Evolutionary conservation across 2,329 filamentous ascomycete species (phyloP), one percentile per base, ranked within the genome.

Genomic region (Amphichorda felina): DNA sequence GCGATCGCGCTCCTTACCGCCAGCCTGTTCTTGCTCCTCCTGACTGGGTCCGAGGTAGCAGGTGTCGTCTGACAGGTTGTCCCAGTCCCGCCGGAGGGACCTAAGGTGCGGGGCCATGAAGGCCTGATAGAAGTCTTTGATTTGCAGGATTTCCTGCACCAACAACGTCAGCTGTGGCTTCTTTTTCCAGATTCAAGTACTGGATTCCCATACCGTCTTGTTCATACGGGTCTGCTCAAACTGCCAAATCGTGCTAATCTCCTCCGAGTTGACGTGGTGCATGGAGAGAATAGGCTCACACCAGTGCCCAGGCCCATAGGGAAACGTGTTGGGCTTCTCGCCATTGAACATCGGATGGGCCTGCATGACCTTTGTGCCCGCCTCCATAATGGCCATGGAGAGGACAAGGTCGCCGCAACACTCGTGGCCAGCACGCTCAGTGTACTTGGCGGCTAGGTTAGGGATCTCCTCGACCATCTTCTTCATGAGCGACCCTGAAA

Each of bases 251-350:
- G 46, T 53, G 41, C 60, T 66, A 31, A 72, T 59, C 45, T 74
- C 69, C 43, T 69, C 61, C 8, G 66, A 56, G 32, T 62, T 61
- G 49, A 74, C 61, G 44, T 72, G 67, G 43, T 72, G 68, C 66
- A 74, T 70, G 4, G 69, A 71, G 28, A 74, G 47, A n/a, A 71
- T 58, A 5, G 70, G 69, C 45, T 72, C 64, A 41, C 70, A 74
- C 69, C 70, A 74, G 40, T 70, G 66, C 8, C 50, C 56, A 4
- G 53, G 54, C 2, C 63, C 60, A 38, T 60, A 72, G 5, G 66
- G 64, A 22, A 73, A 46, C 8, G 64, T 68, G 26, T 55, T 62
- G 4, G 67, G 66, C 46, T 70, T 71, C 43, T 74, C 68, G 39
- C 67, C 68, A 42, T 73, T 71, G 45, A 74, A 61, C 63, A 72